A percentile compares a stretch with the other conserved stretches of the same genome.
phyloP scores from a whole-genome alignment of 805 yeast species.

The Candida arabinofermentans region DNA sequence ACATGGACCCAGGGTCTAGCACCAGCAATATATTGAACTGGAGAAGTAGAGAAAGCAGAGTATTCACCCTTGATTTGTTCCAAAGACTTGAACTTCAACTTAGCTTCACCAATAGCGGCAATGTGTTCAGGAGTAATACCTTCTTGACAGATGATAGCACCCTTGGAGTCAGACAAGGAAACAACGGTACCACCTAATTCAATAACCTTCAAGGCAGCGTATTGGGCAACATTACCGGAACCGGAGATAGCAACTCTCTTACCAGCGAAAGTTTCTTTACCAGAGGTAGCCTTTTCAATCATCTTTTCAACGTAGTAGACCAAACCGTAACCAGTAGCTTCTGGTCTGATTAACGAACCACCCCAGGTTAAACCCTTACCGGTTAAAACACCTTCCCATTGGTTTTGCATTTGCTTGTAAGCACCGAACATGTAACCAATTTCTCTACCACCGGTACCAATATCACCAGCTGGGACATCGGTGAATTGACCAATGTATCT shows the following conservation, averaged over 20 bases:
- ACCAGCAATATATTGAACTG: constrained; percentile 81
- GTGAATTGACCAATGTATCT: constrained; percentile 96
- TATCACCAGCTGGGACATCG: constrained; percentile 99
- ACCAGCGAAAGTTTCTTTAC: constrained; percentile 86
- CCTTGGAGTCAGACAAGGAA: constrained; percentile 92
- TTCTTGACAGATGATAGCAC: constrained; percentile 69
- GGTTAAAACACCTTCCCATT: constrained; percentile 95
- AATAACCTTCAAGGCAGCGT: constrained; percentile 94
- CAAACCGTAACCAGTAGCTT: constrained; percentile 98
- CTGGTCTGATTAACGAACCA: constrained; percentile 98
- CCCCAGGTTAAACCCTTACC: constrained; percentile 99
- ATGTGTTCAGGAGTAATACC: constrained; percentile 88
- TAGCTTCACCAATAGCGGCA: constrained; percentile 69
- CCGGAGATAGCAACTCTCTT: constrained; percentile 97
- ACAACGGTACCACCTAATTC: constrained; percentile 96
- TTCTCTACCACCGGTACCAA: constrained; percentile 97
- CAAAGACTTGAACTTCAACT: constrained; percentile 72
- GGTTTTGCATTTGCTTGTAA: constrained; percentile 85
- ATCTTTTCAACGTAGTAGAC: constrained; percentile 96
- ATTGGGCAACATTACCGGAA: constrained; percentile 98
- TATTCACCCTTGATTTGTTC: constrained; percentile 59
- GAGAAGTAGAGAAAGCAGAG: constrained; percentile 51
- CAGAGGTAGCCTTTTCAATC: constrained; percentile 89
- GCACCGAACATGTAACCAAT: constrained; percentile 96
- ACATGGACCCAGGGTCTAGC: constrained; percentile 96